Conservation (phyloP, 768 basidiomycete genomes). For the Hygrocybe coccinea region DNA sequence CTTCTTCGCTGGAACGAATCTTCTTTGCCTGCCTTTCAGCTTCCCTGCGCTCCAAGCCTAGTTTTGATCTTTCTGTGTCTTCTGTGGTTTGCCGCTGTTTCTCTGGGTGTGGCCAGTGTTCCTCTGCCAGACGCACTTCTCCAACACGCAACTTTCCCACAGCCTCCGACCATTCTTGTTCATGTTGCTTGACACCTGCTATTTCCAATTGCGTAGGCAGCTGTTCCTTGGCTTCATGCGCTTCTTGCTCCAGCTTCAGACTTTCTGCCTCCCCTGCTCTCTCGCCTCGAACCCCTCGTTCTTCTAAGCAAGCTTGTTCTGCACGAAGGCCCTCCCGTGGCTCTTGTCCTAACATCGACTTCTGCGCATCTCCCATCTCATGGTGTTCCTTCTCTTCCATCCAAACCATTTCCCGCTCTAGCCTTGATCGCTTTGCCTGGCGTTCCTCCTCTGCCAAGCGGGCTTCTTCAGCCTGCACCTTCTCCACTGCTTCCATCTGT, state of each 20-base stretch:
- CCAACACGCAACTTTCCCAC: slow-evolving; percentile 10
- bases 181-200: slow-evolving; percentile 21
- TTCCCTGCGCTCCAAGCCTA: slow-evolving; percentile 18
- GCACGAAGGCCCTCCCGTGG: slow-evolving; percentile 39
- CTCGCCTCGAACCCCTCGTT: slow-evolving; percentile 16
- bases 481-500: slow-evolving; percentile 42
- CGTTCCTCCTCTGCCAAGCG: slow-evolving; percentile 1
- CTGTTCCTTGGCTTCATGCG: slow-evolving; percentile 15
- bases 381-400: slow-evolving; percentile 30
- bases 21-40: neutral
- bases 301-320: slow-evolving; percentile 22
- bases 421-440: too few species aligned
- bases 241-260: slow-evolving; percentile 18
- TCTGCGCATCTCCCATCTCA: slow-evolving; percentile 26
- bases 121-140: slow-evolving; percentile 13
- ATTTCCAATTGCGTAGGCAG: too few species aligned
- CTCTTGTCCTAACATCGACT: slow-evolving; percentile 39
- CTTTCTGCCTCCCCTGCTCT: slow-evolving; percentile 15
- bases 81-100: slow-evolving; percentile 6
- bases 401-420: too few species aligned
- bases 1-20: neutral
- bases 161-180: slow-evolving; percentile 12
- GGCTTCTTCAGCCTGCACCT: slow-evolving; percentile 30
- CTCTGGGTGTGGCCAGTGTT: slow-evolving; percentile 9
- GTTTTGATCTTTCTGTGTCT: slow-evolving; percentile 1